Evolutionary conservation across 2,329 filamentous ascomycete genomes (phyloP), one percentile per base, ranked within the genome.

Genomic region (Colletotrichum eremochloae): DNA sequence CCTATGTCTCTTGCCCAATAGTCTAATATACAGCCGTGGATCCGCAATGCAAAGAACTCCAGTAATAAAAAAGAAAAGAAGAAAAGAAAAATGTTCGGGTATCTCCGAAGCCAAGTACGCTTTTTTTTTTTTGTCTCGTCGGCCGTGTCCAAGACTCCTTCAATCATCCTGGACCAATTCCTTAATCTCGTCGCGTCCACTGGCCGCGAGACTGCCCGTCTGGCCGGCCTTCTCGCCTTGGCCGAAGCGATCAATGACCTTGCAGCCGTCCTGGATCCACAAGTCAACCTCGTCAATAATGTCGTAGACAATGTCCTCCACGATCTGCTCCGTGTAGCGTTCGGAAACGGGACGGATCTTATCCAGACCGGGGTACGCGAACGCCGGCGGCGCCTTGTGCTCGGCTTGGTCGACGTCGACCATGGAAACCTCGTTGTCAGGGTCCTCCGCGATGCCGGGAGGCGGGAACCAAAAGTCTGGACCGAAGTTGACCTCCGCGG

Each of bases 281-380:
- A 94, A 96, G 83, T 97, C 95, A 61, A 97, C 93, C 82, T 99
- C 96, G 78, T 99, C 96, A 42, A 98, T 87, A 65, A 99, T 89
- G 81, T 99, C 96, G 80, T 95, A 97, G 40, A 97, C 89, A 33
- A 98, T 87, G 78, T 99, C 96, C 83, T 99, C 96, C 18, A 93
- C 95, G 73, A 99, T 95, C 84, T 98, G 96, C 80, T 99, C 95
- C 71, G 91, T 90, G 81, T 95, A 98, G 42, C 96, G 90, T 74
- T 97, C 93, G 9, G 90, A 89, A 31, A 97, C 85, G 0, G 93
- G 86, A 44, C 89, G 87, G 1, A 91, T 76, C 65, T 76, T 79
- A n/a, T 78, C 78, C 36, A 78, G 67, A 2, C 63, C 75, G 14
- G 73, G 67, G 48, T 60, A 48, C 29, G 44, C 55, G 18, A 38